A percentile compares a stretch with the other conserved stretches of the same genome.
Evolutionary conservation across 169 alveolate species (phyloP).

Genomic region (Plasmodium vivax): DNA sequence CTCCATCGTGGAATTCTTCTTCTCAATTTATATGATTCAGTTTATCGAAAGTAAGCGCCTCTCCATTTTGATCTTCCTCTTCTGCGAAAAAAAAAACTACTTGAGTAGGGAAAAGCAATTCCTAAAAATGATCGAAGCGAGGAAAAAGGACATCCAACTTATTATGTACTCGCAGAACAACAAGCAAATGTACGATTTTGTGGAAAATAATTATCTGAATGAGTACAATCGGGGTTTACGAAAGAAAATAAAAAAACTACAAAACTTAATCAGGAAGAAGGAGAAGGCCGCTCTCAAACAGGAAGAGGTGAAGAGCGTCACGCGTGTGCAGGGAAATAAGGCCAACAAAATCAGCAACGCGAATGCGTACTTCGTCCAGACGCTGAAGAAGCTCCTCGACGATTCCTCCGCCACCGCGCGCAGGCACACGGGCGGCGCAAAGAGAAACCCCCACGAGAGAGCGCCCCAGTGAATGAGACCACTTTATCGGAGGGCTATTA

Average conservation of each 20-base stretch:
- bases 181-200: constrained; percentile 7
- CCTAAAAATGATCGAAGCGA: constrained; percentile 30
- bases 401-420: not conserved
- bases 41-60: constrained; percentile 70
- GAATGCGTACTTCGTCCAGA: constrained; percentile 17
- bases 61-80: constrained; percentile 49
- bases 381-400: constrained; percentile 19
- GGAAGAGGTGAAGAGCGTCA: constrained; percentile 16
- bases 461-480: not conserved
- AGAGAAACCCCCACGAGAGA: not conserved
- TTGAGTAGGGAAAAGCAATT: constrained; percentile 49
- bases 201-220: constrained; percentile 34
- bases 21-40: constrained; percentile 73
- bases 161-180: not conserved
- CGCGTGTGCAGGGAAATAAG: not conserved
- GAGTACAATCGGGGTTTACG: constrained; percentile 38
- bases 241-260: constrained; percentile 37
- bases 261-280: constrained; percentile 42
- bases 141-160: constrained; percentile 29
- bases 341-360: constrained; percentile 14
- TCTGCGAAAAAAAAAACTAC: constrained; percentile 60
- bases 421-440: not conserved
- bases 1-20: constrained; percentile 55
- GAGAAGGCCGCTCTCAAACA: not conserved
- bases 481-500: not conserved